A percentile compares a stretch with the other conserved stretches of the same genome.
phyloP scores from a whole-genome alignment of 495 filamentous ascomycete genomes.

The Rostrohypoxylon terebratum region DNA sequence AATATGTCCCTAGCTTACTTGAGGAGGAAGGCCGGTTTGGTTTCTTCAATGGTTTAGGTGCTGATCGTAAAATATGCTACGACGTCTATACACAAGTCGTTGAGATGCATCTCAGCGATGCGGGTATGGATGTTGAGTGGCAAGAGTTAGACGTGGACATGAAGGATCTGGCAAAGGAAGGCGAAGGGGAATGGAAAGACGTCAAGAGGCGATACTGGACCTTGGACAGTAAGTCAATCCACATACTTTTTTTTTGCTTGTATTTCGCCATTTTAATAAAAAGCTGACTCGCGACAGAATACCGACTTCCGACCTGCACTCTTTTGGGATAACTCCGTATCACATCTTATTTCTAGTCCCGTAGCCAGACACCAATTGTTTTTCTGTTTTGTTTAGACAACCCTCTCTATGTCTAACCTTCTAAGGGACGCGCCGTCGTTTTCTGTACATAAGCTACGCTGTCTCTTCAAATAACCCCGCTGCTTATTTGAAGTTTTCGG shows the following conservation, averaged over 20 bases:
- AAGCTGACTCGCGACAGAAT: slow-evolving; percentile 52
- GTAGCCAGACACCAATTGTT: slow-evolving; percentile 38
- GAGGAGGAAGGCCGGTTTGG: slow-evolving; percentile 80
- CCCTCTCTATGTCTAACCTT: slow-evolving; percentile 47
- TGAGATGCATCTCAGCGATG: slow-evolving; percentile 92
- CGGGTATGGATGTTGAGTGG: slow-evolving; percentile 91
- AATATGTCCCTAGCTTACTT: slow-evolving; percentile 83
- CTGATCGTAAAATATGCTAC: slow-evolving; percentile 91
- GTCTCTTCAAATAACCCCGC: not conserved
- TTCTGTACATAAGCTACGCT: slow-evolving; percentile 15
- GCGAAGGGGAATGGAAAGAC: slow-evolving; percentile 80
- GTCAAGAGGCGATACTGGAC: slow-evolving; percentile 90
- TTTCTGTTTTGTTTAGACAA: slow-evolving; percentile 24
- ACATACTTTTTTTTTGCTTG: slow-evolving; percentile 3
- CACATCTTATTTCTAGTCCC: slow-evolving; percentile 39
- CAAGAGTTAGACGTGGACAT: slow-evolving; percentile 78
- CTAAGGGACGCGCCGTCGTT: slow-evolving; percentile 30
- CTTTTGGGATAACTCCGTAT: slow-evolving; percentile 64
- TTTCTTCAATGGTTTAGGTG: slow-evolving; percentile 96
- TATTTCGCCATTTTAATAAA: slow-evolving; percentile 10
- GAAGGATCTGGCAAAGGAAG: slow-evolving; percentile 60
- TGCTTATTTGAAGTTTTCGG: slow-evolving; percentile 66
- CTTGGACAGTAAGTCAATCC: slow-evolving; percentile 67
- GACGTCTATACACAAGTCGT: slow-evolving; percentile 95
- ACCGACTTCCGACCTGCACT: slow-evolving; percentile 66